Evolutionary conservation across 2,329 filamentous ascomycete genomes (phyloP), one percentile per base, ranked within the genome.

Genomic region (Neonectria sp.): DNA sequence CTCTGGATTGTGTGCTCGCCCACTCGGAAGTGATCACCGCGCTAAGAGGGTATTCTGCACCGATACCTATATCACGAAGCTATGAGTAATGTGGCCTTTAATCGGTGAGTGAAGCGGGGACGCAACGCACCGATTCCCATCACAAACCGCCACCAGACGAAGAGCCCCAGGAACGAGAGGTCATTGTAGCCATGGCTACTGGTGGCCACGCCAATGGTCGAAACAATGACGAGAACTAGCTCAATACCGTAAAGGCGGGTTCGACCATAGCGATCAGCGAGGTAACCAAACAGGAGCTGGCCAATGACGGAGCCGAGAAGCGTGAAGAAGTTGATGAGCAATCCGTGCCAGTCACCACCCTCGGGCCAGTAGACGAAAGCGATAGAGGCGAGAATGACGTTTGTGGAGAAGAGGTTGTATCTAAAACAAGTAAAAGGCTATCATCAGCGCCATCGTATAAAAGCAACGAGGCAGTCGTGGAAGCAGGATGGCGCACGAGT

Each of bases 21-120:
- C 86, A 92, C 83, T 93, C 91, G 1, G 90, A 87, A 0, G 90
- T 91, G 37, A 93, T 93, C 9, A 92, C 88, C 0, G 90, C 90
- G 51, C 85, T 89, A 3, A 93, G 81, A 1, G 91, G 91, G 75
- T 92, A 92, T 78, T 92, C 90, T 17, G 88, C 90, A n/a, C 90
- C 89, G 37, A 92, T 90, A 1, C 89, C 89, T 86, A 40, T 45
- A 24, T 24, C 17, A 59, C 71, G 27, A 73, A 68, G 31, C 48
- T 60, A 37, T 62, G 53, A 52, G 65, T 60, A 25, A 56, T 69
- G 45, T 21, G n/a, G 24, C 55, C 59, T 48, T 48, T 48, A 9
- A 43, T 15, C 6, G 12, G 21, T 46, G 51, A 58, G 69, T 25
- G 29, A 57, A 63, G 33, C 48, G 29, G 56, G 66, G 48, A 40